Evolutionary conservation across 148 eudicot species (phyloP).

Genomic region (Vaccinium corymbosum): DNA sequence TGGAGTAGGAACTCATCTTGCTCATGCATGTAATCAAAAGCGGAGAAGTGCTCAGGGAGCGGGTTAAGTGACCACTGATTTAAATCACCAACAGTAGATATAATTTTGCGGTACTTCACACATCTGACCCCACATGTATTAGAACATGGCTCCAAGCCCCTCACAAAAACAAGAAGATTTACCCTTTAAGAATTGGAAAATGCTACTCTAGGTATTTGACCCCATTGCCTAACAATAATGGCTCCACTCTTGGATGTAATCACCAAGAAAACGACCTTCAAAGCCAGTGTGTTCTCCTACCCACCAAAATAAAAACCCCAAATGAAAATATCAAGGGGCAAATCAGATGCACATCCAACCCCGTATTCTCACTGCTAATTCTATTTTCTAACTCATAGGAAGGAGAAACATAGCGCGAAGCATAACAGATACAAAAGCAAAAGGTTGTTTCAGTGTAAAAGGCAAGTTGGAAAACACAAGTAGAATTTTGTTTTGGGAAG

Average conservation of each 20-base stretch:
- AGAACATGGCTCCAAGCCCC: not conserved
- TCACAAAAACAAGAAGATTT: not conserved
- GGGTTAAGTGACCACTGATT: not conserved
- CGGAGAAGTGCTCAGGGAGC: not conserved
- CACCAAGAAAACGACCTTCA: not conserved
- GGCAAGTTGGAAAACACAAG: not conserved
- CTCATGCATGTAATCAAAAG: not conserved
- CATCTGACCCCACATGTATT: not conserved
- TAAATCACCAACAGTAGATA: not conserved
- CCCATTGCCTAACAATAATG: not conserved
- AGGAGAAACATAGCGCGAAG: not conserved
- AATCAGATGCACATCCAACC: not conserved
- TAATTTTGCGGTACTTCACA: not conserved
- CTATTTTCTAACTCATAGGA: not conserved
- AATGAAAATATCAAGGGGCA: not conserved
- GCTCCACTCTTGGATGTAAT: not conserved
- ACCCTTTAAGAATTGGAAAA: not conserved
- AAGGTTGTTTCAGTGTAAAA: not conserved
- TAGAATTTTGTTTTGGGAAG: not conserved
- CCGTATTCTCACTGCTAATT: not conserved
- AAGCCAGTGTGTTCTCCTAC: not conserved
- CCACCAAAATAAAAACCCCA: not conserved
- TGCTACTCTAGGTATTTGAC: not conserved
- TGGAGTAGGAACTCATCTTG: not conserved
- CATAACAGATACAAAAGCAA: not conserved